Percentiles rank a stretch among this genome's conserved stretches.
phyloP scores from a whole-genome alignment of 2,329 filamentous ascomycete species.

The Fusarium haematococcum region DNA sequence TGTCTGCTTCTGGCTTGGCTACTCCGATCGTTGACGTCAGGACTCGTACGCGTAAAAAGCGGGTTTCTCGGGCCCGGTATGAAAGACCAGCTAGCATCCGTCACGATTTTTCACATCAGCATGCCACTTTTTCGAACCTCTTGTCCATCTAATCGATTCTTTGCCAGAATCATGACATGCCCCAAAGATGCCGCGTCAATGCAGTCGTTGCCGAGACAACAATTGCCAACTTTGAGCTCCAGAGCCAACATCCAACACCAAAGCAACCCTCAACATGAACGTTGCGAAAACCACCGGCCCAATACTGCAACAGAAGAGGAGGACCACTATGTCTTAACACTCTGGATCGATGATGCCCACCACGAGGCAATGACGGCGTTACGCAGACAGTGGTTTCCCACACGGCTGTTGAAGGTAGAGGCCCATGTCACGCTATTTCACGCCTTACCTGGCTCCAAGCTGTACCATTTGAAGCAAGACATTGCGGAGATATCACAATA shows the following conservation, averaged over 20 bases:
- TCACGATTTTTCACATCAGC: not conserved
- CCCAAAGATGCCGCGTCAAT: not conserved
- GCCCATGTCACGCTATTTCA: constrained; percentile 34
- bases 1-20: not conserved
- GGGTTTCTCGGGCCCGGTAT: not conserved
- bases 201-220: not conserved
- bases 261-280: constrained; percentile 19
- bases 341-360: constrained; percentile 22
- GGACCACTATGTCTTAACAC: constrained; percentile 22
- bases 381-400: constrained; percentile 29
- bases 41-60: not conserved
- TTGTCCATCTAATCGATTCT: not conserved
- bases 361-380: constrained; percentile 19
- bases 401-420: constrained; percentile 23
- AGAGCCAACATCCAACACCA: constrained; percentile 5
- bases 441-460: constrained; percentile 28
- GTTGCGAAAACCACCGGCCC: constrained; percentile 16
- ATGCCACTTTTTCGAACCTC: not conserved
- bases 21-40: not conserved
- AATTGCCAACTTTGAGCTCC: not conserved
- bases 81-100: not conserved
- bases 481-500: not conserved
- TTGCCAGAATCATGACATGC: not conserved
- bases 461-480: constrained; percentile 14
- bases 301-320: not conserved